These are phyloP conservation scores for Vanrija sp. DNA, from an alignment of 1,284 basidiomycete genomes.

Conservation along the genomic window DNA sequence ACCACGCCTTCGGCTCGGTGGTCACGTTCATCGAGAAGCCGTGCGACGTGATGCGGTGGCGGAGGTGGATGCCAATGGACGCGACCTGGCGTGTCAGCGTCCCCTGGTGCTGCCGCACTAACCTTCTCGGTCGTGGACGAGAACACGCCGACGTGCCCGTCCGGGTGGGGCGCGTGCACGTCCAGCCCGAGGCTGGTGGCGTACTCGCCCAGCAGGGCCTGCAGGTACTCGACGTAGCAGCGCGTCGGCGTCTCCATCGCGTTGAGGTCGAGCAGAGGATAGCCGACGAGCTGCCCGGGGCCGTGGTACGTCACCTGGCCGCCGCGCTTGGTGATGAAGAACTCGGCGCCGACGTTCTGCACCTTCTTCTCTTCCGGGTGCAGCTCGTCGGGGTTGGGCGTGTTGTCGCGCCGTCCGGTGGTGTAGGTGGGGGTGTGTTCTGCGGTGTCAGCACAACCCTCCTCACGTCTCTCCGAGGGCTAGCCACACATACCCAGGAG, in stretches of 20 bases:
- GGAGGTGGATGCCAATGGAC: constrained; percentile 94
- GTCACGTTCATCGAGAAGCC: constrained; percentile 94
- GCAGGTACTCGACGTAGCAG: constrained; percentile 53
- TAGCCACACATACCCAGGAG: constrained; percentile 53
- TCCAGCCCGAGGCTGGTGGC: constrained; percentile 25
- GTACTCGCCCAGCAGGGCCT: constrained; percentile 46
- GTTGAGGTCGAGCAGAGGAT: constrained; percentile 82
- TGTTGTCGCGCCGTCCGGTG: constrained; percentile 72
- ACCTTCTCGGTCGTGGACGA: constrained; percentile 45
- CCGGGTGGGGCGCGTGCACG: constrained; percentile 48
- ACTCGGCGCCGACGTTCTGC: constrained; percentile 76
- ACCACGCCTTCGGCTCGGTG: constrained; percentile 73
- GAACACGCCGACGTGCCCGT: constrained; percentile 51
- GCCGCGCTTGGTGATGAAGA: constrained; percentile 75
- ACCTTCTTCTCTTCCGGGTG: constrained; percentile 65
- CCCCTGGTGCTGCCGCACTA: constrained; percentile 34
- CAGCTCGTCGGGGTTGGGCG: constrained; percentile 54
- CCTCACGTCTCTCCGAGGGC: too few relatives aligned
- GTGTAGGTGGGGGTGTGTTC: constrained; percentile 94
- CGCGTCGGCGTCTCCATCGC: constrained; percentile 53
- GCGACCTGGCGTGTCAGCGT: constrained; percentile 64
- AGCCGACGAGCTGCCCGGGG: constrained; percentile 94
- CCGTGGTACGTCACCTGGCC: constrained; percentile 97
- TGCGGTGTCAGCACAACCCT: constrained; percentile 18
- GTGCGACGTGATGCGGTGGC: constrained; percentile 88